Conservation (phyloP, 352 stramenopile genomes). For the Globisporangium polare region DNA sequence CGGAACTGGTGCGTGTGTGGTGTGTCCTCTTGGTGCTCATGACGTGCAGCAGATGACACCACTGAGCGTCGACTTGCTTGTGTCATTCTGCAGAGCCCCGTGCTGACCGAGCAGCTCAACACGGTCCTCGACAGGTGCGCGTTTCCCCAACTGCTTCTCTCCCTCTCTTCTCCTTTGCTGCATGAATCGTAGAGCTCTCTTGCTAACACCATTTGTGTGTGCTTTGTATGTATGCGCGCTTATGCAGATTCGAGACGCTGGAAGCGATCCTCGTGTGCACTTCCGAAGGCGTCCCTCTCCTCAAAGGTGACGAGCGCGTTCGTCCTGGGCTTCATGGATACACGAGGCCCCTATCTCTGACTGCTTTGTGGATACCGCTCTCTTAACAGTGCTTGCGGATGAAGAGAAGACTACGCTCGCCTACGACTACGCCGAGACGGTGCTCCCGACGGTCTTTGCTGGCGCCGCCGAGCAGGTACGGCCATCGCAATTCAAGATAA, state of each 20-base stretch:
- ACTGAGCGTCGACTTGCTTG: too few relatives aligned
- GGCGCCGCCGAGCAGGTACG: conserved; percentile 66
- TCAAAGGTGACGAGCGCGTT: too few relatives aligned
- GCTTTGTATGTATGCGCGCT: conserved; percentile 3
- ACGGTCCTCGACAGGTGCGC: conserved; percentile 45
- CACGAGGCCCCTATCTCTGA: too few relatives aligned
- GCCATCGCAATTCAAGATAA: neutral
- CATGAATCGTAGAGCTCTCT: neutral
- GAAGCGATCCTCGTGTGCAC: conserved; percentile 79
- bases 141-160: neutral
- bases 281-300: conserved; percentile 66
- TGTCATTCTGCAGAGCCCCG: conserved; percentile 43
- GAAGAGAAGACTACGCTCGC: conserved; percentile 36
- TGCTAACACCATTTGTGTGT: neutral
- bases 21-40: neutral
- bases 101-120: conserved; percentile 62
- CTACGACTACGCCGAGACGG: conserved; percentile 76
- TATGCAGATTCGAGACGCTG: conserved; percentile 62
- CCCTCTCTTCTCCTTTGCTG: neutral
- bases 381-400: conserved; percentile 33
- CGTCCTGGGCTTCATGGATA: too few relatives aligned
- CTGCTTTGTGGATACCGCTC: neutral
- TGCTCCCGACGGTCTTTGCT: conserved; percentile 75
- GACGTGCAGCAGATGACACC: neutral
- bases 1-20: conserved; percentile 13